phyloP scores from a whole-genome alignment of 768 basidiomycete species.

The Tremella fuciformis region DNA sequence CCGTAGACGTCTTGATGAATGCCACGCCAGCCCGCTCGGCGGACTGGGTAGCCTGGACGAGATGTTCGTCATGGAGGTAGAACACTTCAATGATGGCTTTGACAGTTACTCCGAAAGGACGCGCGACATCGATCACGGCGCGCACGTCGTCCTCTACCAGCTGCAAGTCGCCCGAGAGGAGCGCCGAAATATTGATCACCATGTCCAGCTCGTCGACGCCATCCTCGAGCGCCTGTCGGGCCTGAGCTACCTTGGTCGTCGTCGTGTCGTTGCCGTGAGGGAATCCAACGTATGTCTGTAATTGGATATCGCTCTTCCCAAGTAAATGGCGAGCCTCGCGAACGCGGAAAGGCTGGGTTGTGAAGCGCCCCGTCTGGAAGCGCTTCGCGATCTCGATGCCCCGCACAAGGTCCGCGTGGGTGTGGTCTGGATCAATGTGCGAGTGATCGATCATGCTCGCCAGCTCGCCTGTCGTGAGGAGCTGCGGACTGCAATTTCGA shows the following conservation, averaged over 20 bases:
- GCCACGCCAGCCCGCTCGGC: neutral
- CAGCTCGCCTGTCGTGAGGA: neutral
- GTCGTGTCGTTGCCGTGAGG: conserved; percentile 1
- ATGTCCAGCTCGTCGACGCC: conserved; percentile 1
- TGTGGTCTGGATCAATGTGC: neutral
- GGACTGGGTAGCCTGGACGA: neutral
- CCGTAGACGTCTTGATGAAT: conserved; percentile 5
- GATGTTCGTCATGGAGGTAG: neutral
- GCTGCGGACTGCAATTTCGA: too few relatives aligned
- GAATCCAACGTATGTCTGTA: neutral
- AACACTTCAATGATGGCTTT: conserved; percentile 5
- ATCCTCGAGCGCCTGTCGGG: conserved; percentile 3
- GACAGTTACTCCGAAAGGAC: neutral
- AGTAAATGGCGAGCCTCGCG: neutral
- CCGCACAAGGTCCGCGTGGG: neutral
- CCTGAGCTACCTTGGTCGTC: neutral
- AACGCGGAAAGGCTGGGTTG: conserved; percentile 1
- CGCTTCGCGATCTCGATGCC: neutral
- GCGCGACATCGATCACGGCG: neutral
- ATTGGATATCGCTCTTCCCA: neutral
- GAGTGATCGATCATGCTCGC: neutral
- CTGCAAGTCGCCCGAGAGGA: neutral
- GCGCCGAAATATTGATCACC: conserved; percentile 4
- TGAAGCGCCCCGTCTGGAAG: neutral
- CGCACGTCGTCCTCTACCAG: neutral